Evolutionary conservation across 2,329 filamentous ascomycete species (phyloP), one percentile per base, ranked within the genome.

Genomic region (Botrytis aclada): DNA sequence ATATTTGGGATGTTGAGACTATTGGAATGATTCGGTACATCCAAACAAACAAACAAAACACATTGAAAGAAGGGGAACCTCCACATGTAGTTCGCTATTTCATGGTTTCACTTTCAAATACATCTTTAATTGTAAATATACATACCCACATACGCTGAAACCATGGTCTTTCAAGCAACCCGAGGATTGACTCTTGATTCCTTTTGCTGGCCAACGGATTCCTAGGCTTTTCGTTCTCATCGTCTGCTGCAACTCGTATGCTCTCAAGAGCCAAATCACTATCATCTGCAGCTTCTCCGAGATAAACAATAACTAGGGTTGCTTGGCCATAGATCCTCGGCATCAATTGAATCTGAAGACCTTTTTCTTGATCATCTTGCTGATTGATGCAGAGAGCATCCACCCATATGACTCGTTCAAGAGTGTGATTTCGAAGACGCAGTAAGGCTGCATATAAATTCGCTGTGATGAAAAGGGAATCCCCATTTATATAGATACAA

Each of bases 131-230:
- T 34, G 25, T 39, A 29, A 47, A 37, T 0, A 39, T 5, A 51
- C 51, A 65, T 72, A 72, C 74, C 70, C 64, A 74, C 25, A 74
- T 75, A n/a, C 74, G 65, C 64, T 56, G 58, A 62, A 74, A 75
- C 70, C 74, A 74, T 41, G 45, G 43, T 32, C 61, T 58, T 63
- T 71, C 60, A 51, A 74, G 64, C 29, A 74, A 32, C 14, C 6
- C 4, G 25, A 74, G 37, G 25, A 73, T 22, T 60, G 66, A 12
- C 8, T 54, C 25, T 39, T 51, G 4, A 8, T 5, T 29, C 29
- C 6, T 60, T 61, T 69, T 25, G 6, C 12, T 34, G n/a, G 10
- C 22, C 20, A 29, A 64, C 25, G 16, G 10, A 20, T 69, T 58
- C 18, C 1, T 16, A 18, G 18, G 25, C 70, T 32, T 7, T 10